Evolutionary conservation across 176 grass and related monocot species (phyloP), one percentile per base, ranked within the genome.

Genomic region (Eleusine coracana): DNA sequence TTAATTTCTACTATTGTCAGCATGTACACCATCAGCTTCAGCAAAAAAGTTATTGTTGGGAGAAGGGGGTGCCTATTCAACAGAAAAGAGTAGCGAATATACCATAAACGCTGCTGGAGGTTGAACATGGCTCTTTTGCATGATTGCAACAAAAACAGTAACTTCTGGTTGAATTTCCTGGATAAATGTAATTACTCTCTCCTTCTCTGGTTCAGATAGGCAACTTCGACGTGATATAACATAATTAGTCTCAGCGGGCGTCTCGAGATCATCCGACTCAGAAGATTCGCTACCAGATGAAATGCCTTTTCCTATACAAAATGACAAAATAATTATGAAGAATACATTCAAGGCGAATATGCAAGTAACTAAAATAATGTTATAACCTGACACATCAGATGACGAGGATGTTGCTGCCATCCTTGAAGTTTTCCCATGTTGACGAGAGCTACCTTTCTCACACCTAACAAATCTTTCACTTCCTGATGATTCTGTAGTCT

Each of bases 141-240:
- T 87, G 56, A 80, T 23, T 80, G 81, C 69, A 36, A 80, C 81
- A 66, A 69, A 88, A 11, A 67, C 80, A 12, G 29, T 48, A 17
- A 18, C 0, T 73, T 65, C 56, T 25, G 70, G 80, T 63, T 72
- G 17, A 82, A 72, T 81, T 60, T 56, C 41, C 7, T 73, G 80
- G 56, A 61, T 61, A 62, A 82, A 40, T 5, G 54, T 25, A 72
- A 36, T 21, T 45, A 72, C 70, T 73, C 17, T 81, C 51, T 73
- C 2, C 40, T 62, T 9, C 20, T 71, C 27, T 49, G 17, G 27
- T 73, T 82, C 39, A 15, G 68, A 62, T 20, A n/a, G 17, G 3
- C 29, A 29, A 34, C 11, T 61, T 82, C 68, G 9, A 1, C 1
- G 18, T 62, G 68, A 62, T 61, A 82, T 10, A 71, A 46, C 38